Base-by-base conservation (phyloP, 305 asterid species). In the Ajuga reptans region DNA sequence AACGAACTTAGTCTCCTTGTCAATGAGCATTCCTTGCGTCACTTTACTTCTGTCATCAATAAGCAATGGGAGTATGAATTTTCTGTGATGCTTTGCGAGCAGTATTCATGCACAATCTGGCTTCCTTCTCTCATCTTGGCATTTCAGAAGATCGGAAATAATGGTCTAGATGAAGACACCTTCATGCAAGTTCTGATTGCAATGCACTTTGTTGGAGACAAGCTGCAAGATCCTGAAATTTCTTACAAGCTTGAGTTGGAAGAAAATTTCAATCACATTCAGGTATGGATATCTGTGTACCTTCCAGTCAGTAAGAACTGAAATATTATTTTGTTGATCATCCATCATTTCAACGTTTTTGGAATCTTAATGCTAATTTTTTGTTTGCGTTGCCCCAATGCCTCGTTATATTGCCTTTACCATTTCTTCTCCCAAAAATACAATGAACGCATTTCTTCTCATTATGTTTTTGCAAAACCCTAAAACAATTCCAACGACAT, bases 11-110 rank as follows among this genome's bases (percentile, higher is more conserved):
- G 72, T 71, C 74, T 67, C 60, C 82, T 51, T 61, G 81, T 72
- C 59, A 39, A 77, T 34, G 77, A 75, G 68, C 82, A 67, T 39
- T 80, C 88, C 61, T 69, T 88, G 76, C 80, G 74, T 62, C 55
- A 76, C 57, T 58, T 80, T 43, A 61, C 80, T 60, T 64, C 82
- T 71, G 54, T 69, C 61, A 72, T 87, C 61, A 74, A 27, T 67
- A 76, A 72, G 69, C 82, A 83, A 65, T 92, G 97, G 98, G 94
- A 92, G 85, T 92, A 88, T 73, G 74, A 75, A 78, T 91, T 90
- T 66, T 80, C 94, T 6, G 66, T 77, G 79, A 81, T 79, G 76
- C 86, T 90, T 54, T 84, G 81, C 52, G 89, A 81, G 75, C 95
- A 90, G 71, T 92, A 85, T 78, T 79, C 94, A 4, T 87, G 97